Evolutionary conservation across 192 early-diverging fungal species (phyloP).

Genomic region (Nowakowskiella sp.): DNA sequence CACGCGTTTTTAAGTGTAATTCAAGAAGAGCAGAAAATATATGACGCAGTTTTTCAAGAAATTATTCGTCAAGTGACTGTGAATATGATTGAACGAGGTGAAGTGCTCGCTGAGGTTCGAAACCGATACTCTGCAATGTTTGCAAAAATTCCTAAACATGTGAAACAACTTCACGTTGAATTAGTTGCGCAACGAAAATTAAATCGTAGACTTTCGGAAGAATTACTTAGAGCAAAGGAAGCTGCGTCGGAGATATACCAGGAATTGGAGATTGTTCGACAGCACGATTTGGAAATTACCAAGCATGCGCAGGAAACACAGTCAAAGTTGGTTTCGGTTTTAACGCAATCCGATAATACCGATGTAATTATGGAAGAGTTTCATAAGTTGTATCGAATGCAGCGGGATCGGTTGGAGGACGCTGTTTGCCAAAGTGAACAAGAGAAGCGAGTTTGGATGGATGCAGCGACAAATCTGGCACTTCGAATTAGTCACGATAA

Average conservation of each 20-base stretch:
- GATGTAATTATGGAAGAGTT: constrained; percentile 53
- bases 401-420: constrained; percentile 45
- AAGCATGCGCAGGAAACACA: constrained; percentile 48
- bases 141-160: constrained; percentile 42
- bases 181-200: constrained; percentile 47
- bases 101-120: constrained; percentile 48
- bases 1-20: constrained; percentile 48
- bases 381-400: constrained; percentile 52
- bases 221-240: constrained; percentile 41
- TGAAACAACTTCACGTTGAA: constrained; percentile 50
- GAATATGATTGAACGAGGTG: constrained; percentile 54
- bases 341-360: constrained; percentile 45
- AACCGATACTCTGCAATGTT: constrained; percentile 53
- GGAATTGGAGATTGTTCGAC: constrained; percentile 42
- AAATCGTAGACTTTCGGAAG: constrained; percentile 41
- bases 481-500: constrained; percentile 47
- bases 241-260: constrained; percentile 30
- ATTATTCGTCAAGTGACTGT: constrained; percentile 51
- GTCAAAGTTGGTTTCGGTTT: constrained; percentile 38
- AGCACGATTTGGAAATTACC: constrained; percentile 43
- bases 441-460: constrained; percentile 53
- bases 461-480: constrained; percentile 45
- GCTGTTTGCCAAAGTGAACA: constrained; percentile 35
- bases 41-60: constrained; percentile 50
- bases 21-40: constrained; percentile 52